Percentiles rank a stretch among this genome's conserved stretches.
These are phyloP conservation scores for Diophrys appendiculata DNA, from an alignment of 73 alveolate genomes.

Conservation along the genomic window DNA sequence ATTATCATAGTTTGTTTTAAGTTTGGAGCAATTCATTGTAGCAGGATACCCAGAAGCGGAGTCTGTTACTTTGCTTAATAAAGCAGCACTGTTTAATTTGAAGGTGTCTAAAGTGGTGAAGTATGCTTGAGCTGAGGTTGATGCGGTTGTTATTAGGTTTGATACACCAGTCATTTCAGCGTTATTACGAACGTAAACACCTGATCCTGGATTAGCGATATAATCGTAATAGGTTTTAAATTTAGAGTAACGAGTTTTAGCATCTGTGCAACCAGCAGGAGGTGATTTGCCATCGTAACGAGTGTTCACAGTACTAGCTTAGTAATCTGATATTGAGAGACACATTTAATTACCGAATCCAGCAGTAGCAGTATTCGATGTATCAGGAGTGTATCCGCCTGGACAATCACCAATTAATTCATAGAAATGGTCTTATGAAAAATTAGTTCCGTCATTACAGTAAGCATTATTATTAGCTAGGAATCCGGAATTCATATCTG, in stretches of 20 bases:
- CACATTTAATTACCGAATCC: background rate
- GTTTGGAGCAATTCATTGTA: background rate
- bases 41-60: background rate
- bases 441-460: background rate
- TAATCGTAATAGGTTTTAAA: background rate
- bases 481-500: background rate
- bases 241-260: background rate
- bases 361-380: background rate
- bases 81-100: background rate
- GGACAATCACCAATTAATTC: background rate
- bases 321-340: background rate
- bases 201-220: background rate
- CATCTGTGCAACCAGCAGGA: background rate
- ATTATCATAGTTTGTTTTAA: background rate
- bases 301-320: background rate
- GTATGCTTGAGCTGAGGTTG: background rate
- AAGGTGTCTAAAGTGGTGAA: background rate
- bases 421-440: background rate
- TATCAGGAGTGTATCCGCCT: background rate
- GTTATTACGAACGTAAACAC: background rate
- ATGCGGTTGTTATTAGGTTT: background rate
- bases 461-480: background rate
- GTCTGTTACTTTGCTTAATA: background rate
- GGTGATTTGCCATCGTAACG: background rate
- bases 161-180: background rate